phyloP scores from a whole-genome alignment of 2,329 filamentous ascomycete genomes.

The Biscogniauxia mediterranea region DNA sequence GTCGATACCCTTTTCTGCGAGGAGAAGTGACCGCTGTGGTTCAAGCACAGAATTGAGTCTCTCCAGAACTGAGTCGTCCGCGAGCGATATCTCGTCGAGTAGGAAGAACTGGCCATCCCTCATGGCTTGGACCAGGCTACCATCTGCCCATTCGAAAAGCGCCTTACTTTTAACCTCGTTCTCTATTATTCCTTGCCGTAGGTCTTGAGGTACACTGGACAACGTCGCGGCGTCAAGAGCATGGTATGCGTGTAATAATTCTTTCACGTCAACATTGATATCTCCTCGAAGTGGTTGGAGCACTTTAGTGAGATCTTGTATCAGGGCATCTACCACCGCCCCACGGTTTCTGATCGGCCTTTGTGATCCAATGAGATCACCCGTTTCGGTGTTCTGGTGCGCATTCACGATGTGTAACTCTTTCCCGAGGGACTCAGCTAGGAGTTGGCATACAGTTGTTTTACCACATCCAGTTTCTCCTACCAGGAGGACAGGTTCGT shows the following conservation, averaged over 20 bases:
- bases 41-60: constrained; percentile 95
- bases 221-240: constrained; percentile 44
- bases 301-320: constrained; percentile 54
- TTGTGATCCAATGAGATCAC: constrained; percentile 94
- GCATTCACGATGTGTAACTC: constrained; percentile 90
- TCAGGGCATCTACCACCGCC: constrained; percentile 65
- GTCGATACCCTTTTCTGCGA: constrained; percentile 89
- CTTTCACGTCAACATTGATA: constrained; percentile 46
- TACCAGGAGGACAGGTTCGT: constrained; percentile 90
- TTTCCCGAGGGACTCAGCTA: constrained; percentile 76
- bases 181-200: constrained; percentile 46
- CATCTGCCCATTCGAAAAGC: constrained; percentile 95
- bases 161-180: constrained; percentile 69
- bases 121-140: constrained; percentile 92
- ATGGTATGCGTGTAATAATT: constrained; percentile 60
- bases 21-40: constrained; percentile 76
- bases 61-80: constrained; percentile 95
- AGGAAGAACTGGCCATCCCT: constrained; percentile 85
- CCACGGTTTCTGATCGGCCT: constrained; percentile 84
- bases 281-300: constrained; percentile 42
- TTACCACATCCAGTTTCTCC: constrained; percentile 98
- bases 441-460: constrained; percentile 90
- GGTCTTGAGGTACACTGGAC: constrained; percentile 45
- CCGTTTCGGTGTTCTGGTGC: constrained; percentile 97
- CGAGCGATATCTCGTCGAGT: constrained; percentile 95